Percentiles rank a stretch among this genome's conserved stretches.
Conservation (phyloP, 2,329 filamentous ascomycete species). For the Cercospora beticola region DNA sequence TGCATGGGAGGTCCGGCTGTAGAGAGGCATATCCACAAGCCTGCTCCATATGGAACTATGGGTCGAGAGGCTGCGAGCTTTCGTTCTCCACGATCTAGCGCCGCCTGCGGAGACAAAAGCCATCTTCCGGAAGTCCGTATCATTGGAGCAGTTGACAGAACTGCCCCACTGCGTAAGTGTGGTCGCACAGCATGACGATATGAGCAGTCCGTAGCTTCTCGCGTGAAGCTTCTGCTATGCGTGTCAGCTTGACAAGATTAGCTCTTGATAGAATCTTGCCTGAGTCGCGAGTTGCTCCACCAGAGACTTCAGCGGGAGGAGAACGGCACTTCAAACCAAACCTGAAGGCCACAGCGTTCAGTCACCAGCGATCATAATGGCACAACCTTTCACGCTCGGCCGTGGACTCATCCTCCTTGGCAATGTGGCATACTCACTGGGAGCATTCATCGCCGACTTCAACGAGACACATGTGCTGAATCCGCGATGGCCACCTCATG, state of each 20-base stretch:
- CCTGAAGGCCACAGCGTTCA: neutral
- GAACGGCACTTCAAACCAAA: neutral
- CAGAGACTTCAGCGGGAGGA: neutral
- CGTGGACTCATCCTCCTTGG: conserved; percentile 35
- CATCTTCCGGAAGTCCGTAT: neutral
- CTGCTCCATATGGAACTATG: neutral
- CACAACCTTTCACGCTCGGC: conserved; percentile 29
- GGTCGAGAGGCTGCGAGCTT: neutral
- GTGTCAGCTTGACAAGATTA: neutral
- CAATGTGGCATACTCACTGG: conserved; percentile 36
- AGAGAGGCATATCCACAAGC: too few relatives aligned
- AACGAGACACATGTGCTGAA: conserved; percentile 51
- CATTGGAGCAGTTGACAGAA: neutral
- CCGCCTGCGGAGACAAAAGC: neutral
- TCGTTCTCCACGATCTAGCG: neutral
- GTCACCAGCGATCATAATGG: neutral
- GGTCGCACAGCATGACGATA: neutral
- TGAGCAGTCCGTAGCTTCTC: neutral
- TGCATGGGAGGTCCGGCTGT: too few relatives aligned
- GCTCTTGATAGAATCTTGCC: neutral
- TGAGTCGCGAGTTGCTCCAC: neutral
- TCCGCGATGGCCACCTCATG: conserved; percentile 52
- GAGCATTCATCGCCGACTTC: conserved; percentile 37
- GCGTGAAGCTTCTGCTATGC: neutral
- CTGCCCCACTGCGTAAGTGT: neutral